Percentiles rank a stretch among this genome's conserved stretches.
phyloP scores from a whole-genome alignment of 306 rosid species.

The Prinsepia uniflora region DNA sequence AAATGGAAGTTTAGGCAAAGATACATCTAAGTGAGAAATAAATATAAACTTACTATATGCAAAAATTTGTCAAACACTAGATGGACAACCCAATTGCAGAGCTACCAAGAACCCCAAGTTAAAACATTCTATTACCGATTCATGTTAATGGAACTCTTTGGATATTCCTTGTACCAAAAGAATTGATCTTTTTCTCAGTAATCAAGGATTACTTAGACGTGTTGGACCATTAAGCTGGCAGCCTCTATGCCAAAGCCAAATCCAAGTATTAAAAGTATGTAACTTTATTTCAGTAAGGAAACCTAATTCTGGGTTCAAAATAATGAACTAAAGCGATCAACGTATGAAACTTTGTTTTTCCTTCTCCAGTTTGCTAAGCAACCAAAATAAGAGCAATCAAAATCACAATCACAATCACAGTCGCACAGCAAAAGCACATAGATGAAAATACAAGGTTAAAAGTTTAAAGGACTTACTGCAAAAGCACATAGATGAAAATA shows the following conservation, averaged over 20 bases:
- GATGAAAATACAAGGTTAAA: background rate
- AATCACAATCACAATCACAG: background rate
- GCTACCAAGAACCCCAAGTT: background rate
- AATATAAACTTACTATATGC: conserved; percentile 1
- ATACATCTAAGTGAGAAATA: background rate
- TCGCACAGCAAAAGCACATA: background rate
- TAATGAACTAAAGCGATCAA: background rate
- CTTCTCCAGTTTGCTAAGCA: background rate
- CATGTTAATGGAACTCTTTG: background rate
- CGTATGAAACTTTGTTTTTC: background rate
- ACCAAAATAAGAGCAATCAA: background rate
- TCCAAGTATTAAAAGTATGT: background rate
- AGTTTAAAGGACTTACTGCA: too few relatives aligned
- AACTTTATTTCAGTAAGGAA: background rate
- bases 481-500: too few relatives aligned
- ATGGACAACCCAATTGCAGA: background rate
- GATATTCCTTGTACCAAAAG: too few relatives aligned
- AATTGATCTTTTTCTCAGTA: background rate
- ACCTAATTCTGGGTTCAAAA: background rate
- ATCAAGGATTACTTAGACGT: too few relatives aligned
- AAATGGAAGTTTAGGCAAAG: background rate
- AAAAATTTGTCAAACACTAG: conserved; percentile 3
- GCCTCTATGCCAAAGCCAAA: too few relatives aligned
- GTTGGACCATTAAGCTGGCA: too few relatives aligned
- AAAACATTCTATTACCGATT: background rate